Evolutionary conservation across 1,139 yeast species (phyloP).

Genomic region (Candida sojae): DNA sequence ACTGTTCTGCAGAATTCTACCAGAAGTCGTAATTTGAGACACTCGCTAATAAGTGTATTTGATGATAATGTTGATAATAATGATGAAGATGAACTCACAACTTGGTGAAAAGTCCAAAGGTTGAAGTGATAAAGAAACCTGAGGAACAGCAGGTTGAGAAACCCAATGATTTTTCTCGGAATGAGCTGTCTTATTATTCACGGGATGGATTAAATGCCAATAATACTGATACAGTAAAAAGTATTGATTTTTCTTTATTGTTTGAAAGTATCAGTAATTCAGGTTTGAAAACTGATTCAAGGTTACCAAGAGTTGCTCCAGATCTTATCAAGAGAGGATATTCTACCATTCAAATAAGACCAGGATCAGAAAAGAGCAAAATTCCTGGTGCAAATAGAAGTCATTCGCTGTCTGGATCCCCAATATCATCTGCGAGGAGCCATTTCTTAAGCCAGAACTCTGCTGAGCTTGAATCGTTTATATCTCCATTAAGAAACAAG

Average conservation of each 20-base stretch:
- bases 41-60: constrained; percentile 16
- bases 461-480: background rate
- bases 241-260: constrained; percentile 10
- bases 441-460: background rate
- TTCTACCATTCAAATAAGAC: constrained; percentile 26
- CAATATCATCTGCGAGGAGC: constrained; percentile 15
- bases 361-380: constrained; percentile 14
- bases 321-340: constrained; percentile 25
- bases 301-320: constrained; percentile 29
- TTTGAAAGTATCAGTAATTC: constrained; percentile 10
- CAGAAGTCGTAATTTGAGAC: constrained; percentile 15
- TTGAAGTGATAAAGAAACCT: background rate
- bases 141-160: background rate
- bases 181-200: background rate
- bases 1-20: constrained; percentile 7
- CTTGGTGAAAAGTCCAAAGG: constrained; percentile 10
- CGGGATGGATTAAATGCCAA: background rate
- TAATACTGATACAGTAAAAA: background rate
- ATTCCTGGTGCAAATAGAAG: constrained; percentile 35
- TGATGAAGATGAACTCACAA: constrained; percentile 20
- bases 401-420: constrained; percentile 35
- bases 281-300: constrained; percentile 11
- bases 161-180: background rate
- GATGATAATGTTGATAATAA: constrained; percentile 16
- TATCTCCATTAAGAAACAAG: constrained; percentile 5